phyloP scores from a whole-genome alignment of 129 eudicot species.

The Saposhnikovia divaricata region DNA sequence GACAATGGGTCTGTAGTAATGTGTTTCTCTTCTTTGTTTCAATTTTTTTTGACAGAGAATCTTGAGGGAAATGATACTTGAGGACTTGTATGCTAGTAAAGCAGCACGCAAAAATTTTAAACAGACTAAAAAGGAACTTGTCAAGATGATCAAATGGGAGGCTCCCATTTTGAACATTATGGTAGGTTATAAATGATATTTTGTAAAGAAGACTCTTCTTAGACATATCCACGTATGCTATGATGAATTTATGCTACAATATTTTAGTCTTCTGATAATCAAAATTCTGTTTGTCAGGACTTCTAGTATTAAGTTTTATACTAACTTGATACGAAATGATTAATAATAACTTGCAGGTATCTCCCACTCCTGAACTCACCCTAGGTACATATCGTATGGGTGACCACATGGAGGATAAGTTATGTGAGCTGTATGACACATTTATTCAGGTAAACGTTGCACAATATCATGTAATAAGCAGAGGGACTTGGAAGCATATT shows the following conservation, averaged over 20 bases:
- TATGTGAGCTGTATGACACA: conserved; percentile 3
- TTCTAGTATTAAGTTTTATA: background rate
- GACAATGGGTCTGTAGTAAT: too few species aligned
- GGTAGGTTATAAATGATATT: conserved; percentile 1
- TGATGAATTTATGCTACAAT: background rate
- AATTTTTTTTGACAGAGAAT: background rate
- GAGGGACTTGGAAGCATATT: background rate
- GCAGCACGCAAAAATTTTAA: background rate
- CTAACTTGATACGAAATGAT: background rate
- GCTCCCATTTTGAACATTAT: background rate
- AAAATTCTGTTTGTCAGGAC: background rate
- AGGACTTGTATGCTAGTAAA: background rate
- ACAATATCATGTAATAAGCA: background rate
- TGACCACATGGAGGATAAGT: background rate
- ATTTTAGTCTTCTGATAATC: background rate
- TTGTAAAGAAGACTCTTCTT: background rate
- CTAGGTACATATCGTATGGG: background rate
- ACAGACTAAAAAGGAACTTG: background rate
- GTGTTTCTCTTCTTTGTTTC: background rate
- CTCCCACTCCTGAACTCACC: background rate
- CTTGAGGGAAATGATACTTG: background rate
- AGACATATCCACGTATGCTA: background rate
- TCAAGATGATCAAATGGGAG: background rate
- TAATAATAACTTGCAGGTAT: background rate
- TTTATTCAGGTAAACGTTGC: background rate